Conservation (phyloP, 805 yeast genomes). For the Wickerhamomyces sydowiorum region DNA sequence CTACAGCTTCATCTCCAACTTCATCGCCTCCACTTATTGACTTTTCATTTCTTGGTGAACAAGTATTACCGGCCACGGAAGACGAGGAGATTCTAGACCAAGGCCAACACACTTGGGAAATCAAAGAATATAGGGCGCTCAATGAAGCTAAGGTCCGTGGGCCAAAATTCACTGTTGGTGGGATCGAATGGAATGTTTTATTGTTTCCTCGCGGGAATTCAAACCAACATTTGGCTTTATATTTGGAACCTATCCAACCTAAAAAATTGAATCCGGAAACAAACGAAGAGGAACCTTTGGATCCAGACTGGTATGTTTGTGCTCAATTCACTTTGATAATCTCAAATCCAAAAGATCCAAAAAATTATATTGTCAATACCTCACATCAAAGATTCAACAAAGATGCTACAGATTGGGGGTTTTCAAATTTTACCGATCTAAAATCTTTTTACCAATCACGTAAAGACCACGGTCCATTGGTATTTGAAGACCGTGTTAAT, state of each 20-base stretch:
- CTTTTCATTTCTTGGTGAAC: slow-evolving; percentile 3
- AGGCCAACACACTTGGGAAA: slow-evolving; percentile 34
- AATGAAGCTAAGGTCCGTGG: slow-evolving; percentile 27
- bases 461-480: slow-evolving; percentile 29
- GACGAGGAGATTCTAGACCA: slow-evolving; percentile 27
- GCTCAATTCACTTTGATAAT: slow-evolving; percentile 83
- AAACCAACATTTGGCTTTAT: slow-evolving; percentile 58
- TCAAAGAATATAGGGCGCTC: slow-evolving; percentile 24
- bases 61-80: slow-evolving; percentile 18
- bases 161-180: slow-evolving; percentile 51
- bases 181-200: slow-evolving; percentile 61
- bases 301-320: slow-evolving; percentile 76
- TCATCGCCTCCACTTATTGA: slow-evolving; percentile 2
- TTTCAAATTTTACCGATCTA: slow-evolving; percentile 66
- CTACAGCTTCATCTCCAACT: not conserved
- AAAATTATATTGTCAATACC: slow-evolving; percentile 49
- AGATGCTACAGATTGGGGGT: slow-evolving; percentile 93
- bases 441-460: slow-evolving; percentile 22
- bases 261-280: slow-evolving; percentile 23
- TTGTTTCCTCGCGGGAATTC: slow-evolving; percentile 75
- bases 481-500: slow-evolving; percentile 52
- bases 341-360: slow-evolving; percentile 74
- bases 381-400: slow-evolving; percentile 77
- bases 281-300: slow-evolving; percentile 24
- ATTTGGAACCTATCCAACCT: slow-evolving; percentile 64